Conservation (phyloP, 179 eudicot genomes). For the Spergularia azorica region DNA sequence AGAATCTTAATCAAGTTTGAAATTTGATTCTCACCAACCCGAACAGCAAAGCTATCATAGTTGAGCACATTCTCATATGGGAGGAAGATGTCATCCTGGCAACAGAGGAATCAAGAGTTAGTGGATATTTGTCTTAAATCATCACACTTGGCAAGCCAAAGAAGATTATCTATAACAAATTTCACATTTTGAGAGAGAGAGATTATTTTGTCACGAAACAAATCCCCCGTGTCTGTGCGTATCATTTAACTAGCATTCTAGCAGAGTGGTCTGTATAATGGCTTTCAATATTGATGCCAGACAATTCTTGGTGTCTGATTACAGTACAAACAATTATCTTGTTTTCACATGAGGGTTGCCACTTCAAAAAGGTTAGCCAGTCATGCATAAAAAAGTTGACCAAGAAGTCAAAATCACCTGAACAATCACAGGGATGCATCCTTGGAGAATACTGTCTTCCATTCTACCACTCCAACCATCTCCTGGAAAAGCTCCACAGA, state of each 20-base stretch:
- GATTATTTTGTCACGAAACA: background rate
- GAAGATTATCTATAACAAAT: background rate
- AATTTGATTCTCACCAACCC: slow-evolving; percentile 80
- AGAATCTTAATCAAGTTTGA: slow-evolving; percentile 74
- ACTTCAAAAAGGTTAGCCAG: slow-evolving; percentile 3
- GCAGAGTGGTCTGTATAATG: slow-evolving; percentile 1
- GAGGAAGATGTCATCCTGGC: slow-evolving; percentile 87
- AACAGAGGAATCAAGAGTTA: slow-evolving; percentile 9
- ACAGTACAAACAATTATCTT: too few species aligned
- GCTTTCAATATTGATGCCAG: background rate
- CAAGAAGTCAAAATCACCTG: slow-evolving; percentile 55
- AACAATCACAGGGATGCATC: slow-evolving; percentile 93
- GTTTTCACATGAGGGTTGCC: slow-evolving; percentile 1
- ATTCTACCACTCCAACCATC: slow-evolving; percentile 99
- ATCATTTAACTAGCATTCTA: background rate
- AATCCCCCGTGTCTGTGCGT: background rate
- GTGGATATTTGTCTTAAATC: background rate
- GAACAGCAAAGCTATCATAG: slow-evolving; percentile 93
- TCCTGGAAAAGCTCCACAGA: slow-evolving; percentile 97
- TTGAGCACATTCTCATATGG: slow-evolving; percentile 92
- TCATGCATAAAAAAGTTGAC: background rate
- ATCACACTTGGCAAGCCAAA: background rate
- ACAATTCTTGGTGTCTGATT: background rate
- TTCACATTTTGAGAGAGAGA: background rate
- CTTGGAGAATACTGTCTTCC: slow-evolving; percentile 96